Base-by-base conservation (phyloP, 2,329 filamentous ascomycete species). In the Elsinoe perseae region DNA sequence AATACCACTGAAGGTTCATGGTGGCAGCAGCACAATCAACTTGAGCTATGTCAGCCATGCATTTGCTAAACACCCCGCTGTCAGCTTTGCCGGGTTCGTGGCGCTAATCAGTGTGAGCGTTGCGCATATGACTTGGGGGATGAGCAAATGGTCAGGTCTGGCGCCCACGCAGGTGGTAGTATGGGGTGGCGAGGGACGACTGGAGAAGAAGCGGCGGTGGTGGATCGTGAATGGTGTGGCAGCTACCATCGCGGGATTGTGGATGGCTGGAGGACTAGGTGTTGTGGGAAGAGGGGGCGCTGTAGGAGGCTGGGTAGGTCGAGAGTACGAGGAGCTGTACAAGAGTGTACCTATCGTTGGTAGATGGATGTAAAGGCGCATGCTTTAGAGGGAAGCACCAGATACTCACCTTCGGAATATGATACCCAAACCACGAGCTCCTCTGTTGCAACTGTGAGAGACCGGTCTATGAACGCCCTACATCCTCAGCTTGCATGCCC, bases 41-140 rank as follows among this genome's bases (percentile, higher is more conserved):
- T 75, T 97, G 10, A 84, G 82, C 10, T 97, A 87, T 68, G 84
- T 96, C 6, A 82, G 85, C 10, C 91, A 97, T 71, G 89, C 88
- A 2, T 93, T 96, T 66, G 83, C 86, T 27, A 79, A 81, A 12
- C 85, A 88, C 64, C 83, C 85, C 0, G 62, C 77, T 1, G 68
- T 85, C 7, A 82, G 86, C n/a, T 86, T 83, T 68, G 63, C 78
- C 1, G 84, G 86, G 1, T 95, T 95, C 68, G 65, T 75, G 1
- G 78, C 83, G 1, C 75, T 96, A 50, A 74, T 95, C 5, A 75
- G 74, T 14, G 72, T 85, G 0, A 86, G 83, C 0, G 83, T 81
- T 21, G 87, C 84, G 58, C 91, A 96, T 73, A 83, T 91, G 68
- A 81, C 87, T 6, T 95, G 89, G 82, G 91, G 91, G 2, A 82